These are phyloP conservation scores for Mucor indicus DNA, from an alignment of 371 early-diverging fungal genomes.

Conservation along the genomic window DNA sequence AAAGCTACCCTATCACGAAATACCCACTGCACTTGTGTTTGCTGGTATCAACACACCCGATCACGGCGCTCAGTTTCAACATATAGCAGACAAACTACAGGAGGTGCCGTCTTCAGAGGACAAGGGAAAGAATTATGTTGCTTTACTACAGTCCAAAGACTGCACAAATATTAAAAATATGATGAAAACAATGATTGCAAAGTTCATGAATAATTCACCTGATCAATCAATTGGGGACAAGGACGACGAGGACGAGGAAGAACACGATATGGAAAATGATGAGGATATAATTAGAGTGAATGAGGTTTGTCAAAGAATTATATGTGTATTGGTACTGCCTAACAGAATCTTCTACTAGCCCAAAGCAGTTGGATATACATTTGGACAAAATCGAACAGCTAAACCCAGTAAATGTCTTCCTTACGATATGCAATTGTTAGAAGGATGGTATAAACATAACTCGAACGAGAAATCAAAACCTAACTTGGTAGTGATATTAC, in stretches of 20 bases:
- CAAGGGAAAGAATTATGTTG: slow-evolving; percentile 45
- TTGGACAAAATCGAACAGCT: slow-evolving; percentile 1
- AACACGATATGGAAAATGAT: slow-evolving; percentile 27
- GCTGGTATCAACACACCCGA: slow-evolving; percentile 58
- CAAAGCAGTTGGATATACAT: neutral
- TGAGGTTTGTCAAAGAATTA: too few species aligned
- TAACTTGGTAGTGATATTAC: slow-evolving; percentile 72
- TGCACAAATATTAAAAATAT: slow-evolving; percentile 55
- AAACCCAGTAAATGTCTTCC: slow-evolving; percentile 25
- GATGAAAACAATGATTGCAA: slow-evolving; percentile 60
- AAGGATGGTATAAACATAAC: slow-evolving; percentile 61
- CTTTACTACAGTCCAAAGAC: slow-evolving; percentile 65
- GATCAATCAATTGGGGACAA: slow-evolving; percentile 14
- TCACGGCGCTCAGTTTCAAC: slow-evolving; percentile 42
- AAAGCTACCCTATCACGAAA: slow-evolving; percentile 49
- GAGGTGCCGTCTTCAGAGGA: slow-evolving; percentile 27
- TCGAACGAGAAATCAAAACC: slow-evolving; percentile 9
- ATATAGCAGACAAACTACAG: slow-evolving; percentile 44
- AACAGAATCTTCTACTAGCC: too few species aligned
- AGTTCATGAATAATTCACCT: slow-evolving; percentile 36
- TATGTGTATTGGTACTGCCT: too few species aligned
- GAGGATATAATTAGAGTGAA: slow-evolving; percentile 10
- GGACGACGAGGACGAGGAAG: slow-evolving; percentile 18
- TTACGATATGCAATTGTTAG: slow-evolving; percentile 64
- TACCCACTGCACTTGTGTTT: slow-evolving; percentile 70